phyloP scores from a whole-genome alignment of 2,329 filamentous ascomycete species.

The Chrysoporthe deuterocubensis region DNA sequence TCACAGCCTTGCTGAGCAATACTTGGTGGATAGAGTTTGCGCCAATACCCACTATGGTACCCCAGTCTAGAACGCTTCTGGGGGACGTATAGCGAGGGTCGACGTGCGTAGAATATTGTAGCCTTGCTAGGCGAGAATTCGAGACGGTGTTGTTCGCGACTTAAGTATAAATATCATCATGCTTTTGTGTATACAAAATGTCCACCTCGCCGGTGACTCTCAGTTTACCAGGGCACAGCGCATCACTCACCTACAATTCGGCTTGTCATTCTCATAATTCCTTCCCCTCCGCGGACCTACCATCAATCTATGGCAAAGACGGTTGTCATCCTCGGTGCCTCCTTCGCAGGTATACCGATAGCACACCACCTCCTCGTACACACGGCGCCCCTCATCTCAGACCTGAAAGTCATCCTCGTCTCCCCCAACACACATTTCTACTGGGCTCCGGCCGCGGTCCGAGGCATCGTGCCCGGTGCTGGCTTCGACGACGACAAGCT shows the following conservation, averaged over 20 bases:
- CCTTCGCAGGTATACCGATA: constrained; percentile 50
- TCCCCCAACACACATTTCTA: constrained; percentile 53
- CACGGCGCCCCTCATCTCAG: constrained; percentile 43
- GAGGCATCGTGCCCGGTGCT: constrained; percentile 50
- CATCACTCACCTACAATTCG: background rate
- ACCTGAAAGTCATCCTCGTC: constrained; percentile 51
- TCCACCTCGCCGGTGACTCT: background rate
- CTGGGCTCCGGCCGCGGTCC: constrained; percentile 54
- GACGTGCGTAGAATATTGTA: background rate
- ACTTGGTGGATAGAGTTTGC: background rate
- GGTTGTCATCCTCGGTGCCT: constrained; percentile 56
- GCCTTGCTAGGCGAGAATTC: background rate
- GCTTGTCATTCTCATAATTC: background rate
- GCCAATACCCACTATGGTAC: background rate
- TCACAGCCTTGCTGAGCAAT: constrained; percentile 5
- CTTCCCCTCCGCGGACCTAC: background rate
- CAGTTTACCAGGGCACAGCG: background rate
- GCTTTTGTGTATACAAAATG: background rate
- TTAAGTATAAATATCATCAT: constrained; percentile 3
- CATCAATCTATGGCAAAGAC: constrained; percentile 33
- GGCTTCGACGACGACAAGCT: constrained; percentile 48
- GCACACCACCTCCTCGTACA: constrained; percentile 56
- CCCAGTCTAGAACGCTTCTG: no score
- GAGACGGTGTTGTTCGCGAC: background rate
- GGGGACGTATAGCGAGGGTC: background rate